Conservation (phyloP, 768 basidiomycete genomes). For the Kwoniella botswanensis region DNA sequence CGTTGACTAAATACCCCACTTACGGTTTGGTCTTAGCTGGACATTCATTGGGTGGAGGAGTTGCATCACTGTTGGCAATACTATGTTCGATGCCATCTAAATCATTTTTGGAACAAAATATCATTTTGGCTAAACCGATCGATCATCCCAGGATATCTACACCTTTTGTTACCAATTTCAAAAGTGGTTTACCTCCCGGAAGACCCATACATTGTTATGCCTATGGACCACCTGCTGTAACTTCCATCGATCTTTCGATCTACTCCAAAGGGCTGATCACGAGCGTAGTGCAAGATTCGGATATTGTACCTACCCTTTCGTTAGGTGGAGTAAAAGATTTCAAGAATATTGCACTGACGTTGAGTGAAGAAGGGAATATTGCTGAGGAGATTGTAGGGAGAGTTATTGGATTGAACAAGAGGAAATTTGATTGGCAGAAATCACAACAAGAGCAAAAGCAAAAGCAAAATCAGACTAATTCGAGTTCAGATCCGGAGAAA, state of each 20-base stretch:
- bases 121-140: conserved; percentile 4
- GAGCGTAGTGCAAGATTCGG: conserved; percentile 54
- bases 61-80: conserved; percentile 57
- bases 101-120: conserved; percentile 33
- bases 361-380: conserved; percentile 56
- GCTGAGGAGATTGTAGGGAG: conserved; percentile 59
- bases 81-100: conserved; percentile 46
- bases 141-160: conserved; percentile 44
- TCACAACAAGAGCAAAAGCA: not conserved
- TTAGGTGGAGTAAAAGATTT: conserved; percentile 56
- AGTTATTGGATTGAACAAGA: conserved; percentile 32
- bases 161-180: conserved; percentile 56
- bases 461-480: not conserved
- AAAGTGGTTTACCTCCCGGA: conserved; percentile 57
- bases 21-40: conserved; percentile 59
- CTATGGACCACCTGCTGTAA: conserved; percentile 57
- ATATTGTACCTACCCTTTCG: conserved; percentile 56
- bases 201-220: conserved; percentile 59
- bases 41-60: conserved; percentile 60
- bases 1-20: conserved; percentile 49
- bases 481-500: not conserved
- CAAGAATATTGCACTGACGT: conserved; percentile 57
- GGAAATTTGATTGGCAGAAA: conserved; percentile 16
- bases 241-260: conserved; percentile 55
- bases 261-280: conserved; percentile 58